These are phyloP conservation scores for Komagataella ulmi DNA, from an alignment of 805 yeast genomes.

Conservation along the genomic window DNA sequence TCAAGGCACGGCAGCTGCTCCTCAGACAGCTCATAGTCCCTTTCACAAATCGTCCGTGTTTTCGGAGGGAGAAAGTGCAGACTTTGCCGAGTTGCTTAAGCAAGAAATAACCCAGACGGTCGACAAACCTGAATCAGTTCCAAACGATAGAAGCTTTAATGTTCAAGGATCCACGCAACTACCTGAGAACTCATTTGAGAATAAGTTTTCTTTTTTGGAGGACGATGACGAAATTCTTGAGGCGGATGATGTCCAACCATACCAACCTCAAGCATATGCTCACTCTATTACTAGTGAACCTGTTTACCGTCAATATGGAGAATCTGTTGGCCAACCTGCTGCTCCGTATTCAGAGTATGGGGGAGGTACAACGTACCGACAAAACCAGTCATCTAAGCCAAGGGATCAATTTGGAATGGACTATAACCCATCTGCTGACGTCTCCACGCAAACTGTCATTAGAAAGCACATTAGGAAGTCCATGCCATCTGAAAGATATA, in stretches of 20 bases:
- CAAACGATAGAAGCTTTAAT: not conserved
- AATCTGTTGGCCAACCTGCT: not conserved
- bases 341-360: not conserved
- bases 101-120: not conserved
- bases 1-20: not conserved
- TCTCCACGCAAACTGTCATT: not conserved
- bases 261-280: not conserved
- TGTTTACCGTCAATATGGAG: not conserved
- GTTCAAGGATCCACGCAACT: slow-evolving; percentile 6
- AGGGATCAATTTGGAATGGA: not conserved
- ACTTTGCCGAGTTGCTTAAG: not conserved
- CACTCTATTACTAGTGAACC: not conserved
- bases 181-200: slow-evolving; percentile 13
- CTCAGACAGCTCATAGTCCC: not conserved
- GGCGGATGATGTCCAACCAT: slow-evolving; percentile 10
- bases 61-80: not conserved
- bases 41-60: not conserved
- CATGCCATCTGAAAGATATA: not conserved
- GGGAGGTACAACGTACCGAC: not conserved
- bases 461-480: not conserved
- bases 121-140: not conserved
- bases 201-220: slow-evolving; percentile 27
- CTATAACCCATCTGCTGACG: not conserved
- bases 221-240: slow-evolving; percentile 28
- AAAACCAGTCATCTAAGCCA: not conserved